phyloP scores from a whole-genome alignment of 2,329 filamentous ascomycete genomes.

The Fusarium lyarnte region DNA sequence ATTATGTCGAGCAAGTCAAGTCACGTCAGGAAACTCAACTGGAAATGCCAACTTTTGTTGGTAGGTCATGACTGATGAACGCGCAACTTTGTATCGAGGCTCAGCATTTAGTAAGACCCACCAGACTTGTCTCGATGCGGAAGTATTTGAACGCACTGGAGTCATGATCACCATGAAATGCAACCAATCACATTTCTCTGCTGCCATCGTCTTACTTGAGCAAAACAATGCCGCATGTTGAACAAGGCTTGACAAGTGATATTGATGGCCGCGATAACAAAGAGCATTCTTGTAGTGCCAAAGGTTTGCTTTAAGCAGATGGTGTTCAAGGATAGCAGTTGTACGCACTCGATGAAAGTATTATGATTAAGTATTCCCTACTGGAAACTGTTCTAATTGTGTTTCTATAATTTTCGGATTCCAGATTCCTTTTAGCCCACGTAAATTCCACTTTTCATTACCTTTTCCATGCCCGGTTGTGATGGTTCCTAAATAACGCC shows the following conservation, averaged over 20 bases:
- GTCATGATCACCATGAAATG: background rate
- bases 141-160: conserved; percentile 21
- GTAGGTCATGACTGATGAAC: background rate
- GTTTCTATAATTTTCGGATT: too few relatives aligned
- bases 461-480: rapidly evolving
- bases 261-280: rapidly evolving
- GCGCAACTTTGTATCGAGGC: background rate
- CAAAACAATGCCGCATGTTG: background rate
- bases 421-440: rapidly evolving
- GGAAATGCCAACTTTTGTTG: rapidly evolving
- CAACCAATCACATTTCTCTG: background rate
- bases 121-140: conserved; percentile 1
- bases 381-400: background rate
- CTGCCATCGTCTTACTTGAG: too few relatives aligned
- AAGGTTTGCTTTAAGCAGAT: background rate
- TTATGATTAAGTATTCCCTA: background rate
- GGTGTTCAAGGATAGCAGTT: rapidly evolving
- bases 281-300: background rate
- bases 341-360: too few relatives aligned
- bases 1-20: too few relatives aligned
- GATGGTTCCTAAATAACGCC: rapidly evolving
- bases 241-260: background rate
- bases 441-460: background rate
- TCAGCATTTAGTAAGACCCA: background rate
- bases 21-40: rapidly evolving